Evolutionary conservation across 208 protist genomes (phyloP).

Genomic region (Acanthamoeba triangularis): DNA sequence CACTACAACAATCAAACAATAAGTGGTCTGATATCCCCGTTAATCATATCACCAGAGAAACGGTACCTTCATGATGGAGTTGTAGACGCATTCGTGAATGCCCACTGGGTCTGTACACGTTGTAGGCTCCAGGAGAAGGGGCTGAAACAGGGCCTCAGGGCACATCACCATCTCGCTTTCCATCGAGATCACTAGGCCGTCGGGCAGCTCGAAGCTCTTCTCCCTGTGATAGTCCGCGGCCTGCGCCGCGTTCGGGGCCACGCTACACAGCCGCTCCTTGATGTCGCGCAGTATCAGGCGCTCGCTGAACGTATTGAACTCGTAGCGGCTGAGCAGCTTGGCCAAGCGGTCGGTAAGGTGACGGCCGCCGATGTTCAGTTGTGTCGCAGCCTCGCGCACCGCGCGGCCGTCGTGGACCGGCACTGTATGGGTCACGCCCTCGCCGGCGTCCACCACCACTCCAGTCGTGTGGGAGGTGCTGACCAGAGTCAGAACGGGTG

Average conservation of each 20-base stretch:
- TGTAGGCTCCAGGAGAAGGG: constrained; percentile 92
- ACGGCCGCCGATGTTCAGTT: constrained; percentile 82
- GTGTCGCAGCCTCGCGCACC: constrained; percentile 76
- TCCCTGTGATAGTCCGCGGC: constrained; percentile 83
- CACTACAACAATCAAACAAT: constrained; percentile 89
- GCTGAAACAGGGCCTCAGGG: constrained; percentile 98
- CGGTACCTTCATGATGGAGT: constrained; percentile 96
- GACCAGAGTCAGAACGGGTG: constrained; percentile 95
- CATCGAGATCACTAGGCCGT: constrained; percentile 87
- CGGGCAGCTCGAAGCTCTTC: constrained; percentile 90
- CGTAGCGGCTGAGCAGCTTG: constrained; percentile 88
- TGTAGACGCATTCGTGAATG: constrained; percentile 97
- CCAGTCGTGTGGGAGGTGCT: constrained; percentile 94
- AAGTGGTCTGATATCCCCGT: no score
- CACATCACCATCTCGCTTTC: constrained; percentile 93
- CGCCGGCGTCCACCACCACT: constrained; percentile 97
- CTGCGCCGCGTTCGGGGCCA: constrained; percentile 95
- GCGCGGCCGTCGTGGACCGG: constrained; percentile 92
- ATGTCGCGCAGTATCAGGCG: constrained; percentile 98
- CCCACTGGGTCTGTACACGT: constrained; percentile 94
- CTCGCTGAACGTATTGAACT: constrained; percentile 97
- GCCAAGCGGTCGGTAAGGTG: constrained; percentile 83
- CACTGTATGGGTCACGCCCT: constrained; percentile 98
- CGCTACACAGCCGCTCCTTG: constrained; percentile 86
- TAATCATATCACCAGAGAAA: constrained; percentile 50